Evolutionary conservation across 2,329 filamentous ascomycete species (phyloP), one percentile per base, ranked within the genome.

Genomic region (Fusarium equiseti): DNA sequence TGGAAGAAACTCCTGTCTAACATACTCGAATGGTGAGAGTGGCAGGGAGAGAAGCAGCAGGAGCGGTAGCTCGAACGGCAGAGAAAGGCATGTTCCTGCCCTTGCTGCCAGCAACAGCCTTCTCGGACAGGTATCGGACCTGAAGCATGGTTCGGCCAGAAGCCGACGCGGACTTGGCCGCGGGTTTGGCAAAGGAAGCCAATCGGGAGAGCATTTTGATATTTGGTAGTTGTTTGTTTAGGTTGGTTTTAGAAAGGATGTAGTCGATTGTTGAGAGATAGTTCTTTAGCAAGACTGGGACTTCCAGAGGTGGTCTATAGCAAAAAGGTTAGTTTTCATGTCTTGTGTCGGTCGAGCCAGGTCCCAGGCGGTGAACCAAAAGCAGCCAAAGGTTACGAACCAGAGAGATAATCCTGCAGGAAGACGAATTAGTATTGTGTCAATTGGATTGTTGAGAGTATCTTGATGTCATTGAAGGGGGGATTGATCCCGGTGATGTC

Each of bases 1-100:
- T 22, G 8, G 12, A 8, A 22, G 18, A 35, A 32, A 12, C 20
- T 27, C n/a, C 8, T 12, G 16, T 6, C 18, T 45, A 32, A 83
- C 89, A 59, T 86, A 94, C 92, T 83, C 92, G 92, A 81, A 99
- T 97, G 71, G 95, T 98, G 78, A 99, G 93, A 63, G 96, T 98
- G 70, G 96, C 96, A 76, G 80, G 79, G 43, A 81, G 57, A 54
- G 77, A 77, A 42, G 90, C 88, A 68, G 89, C 89, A 65, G 91
- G 89, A 71, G 91, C 79, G 50, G 86, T 94, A 67, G 89, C 87
- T 73, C 86, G 86, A 70, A 86, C 82, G 69, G 85, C 83, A 63
- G 83, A 83, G 38, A 84, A 81, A 69, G 91, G 89, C 84, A 92
- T 90, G 75, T 88, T 85, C 77, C 92, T 89, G 77, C 90, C 89